Evolutionary conservation across 73 alveolate genomes (phyloP).

Genomic region (Blepharisma japonicum): DNA sequence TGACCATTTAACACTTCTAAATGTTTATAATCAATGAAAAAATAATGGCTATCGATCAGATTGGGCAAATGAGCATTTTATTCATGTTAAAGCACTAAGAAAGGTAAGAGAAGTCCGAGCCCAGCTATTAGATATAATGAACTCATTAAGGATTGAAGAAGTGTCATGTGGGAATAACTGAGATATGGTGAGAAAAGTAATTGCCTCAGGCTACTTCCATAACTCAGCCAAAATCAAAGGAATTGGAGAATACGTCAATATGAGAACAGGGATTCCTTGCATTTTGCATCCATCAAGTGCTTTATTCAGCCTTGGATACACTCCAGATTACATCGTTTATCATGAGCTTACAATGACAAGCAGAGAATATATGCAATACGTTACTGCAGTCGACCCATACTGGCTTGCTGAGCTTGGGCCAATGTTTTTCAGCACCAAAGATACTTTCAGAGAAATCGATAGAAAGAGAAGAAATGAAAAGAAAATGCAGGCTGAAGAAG

Average conservation of each 20-base stretch:
- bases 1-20: slow-evolving; percentile 98
- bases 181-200: slow-evolving; percentile 98
- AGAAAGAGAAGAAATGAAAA: slow-evolving; percentile 25
- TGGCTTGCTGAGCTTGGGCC: slow-evolving; percentile 99
- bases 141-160: slow-evolving; percentile 76
- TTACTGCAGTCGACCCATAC: slow-evolving; percentile 99
- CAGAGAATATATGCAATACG: slow-evolving; percentile 98
- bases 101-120: slow-evolving; percentile 89
- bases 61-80: slow-evolving; percentile 97
- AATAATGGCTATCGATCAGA: slow-evolving; percentile 71
- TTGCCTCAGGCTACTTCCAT: slow-evolving; percentile 99
- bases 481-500: background rate
- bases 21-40: slow-evolving; percentile 98
- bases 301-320: slow-evolving; percentile 96
- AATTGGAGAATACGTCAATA: slow-evolving; percentile 97
- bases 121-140: slow-evolving; percentile 88
- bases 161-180: slow-evolving; percentile 90
- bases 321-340: slow-evolving; percentile 99
- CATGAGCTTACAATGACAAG: slow-evolving; percentile 99
- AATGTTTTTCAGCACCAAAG: slow-evolving; percentile 95
- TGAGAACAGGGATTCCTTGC: slow-evolving; percentile 99
- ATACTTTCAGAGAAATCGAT: slow-evolving; percentile 40
- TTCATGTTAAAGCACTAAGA: slow-evolving; percentile 96
- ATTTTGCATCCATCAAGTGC: slow-evolving; percentile 99
- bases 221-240: slow-evolving; percentile 99